Conservation (phyloP, 2,329 filamentous ascomycete genomes). For the Arthrocladium fulminans region DNA sequence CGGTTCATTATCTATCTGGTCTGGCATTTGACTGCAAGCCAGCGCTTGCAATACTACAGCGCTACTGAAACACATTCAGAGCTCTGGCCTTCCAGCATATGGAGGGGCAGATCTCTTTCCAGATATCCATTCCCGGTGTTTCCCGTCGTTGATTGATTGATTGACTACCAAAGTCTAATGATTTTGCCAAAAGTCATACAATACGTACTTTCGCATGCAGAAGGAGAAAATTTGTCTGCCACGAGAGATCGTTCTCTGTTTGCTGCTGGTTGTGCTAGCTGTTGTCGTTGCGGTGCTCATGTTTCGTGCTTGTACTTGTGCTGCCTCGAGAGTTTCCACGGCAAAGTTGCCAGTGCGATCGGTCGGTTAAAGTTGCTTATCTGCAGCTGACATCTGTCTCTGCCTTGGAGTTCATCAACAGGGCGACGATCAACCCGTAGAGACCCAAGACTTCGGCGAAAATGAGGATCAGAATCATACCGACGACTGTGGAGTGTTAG, state of each 20-base stretch:
- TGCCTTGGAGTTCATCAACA: slow-evolving; percentile 98
- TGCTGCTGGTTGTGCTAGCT: slow-evolving; percentile 5
- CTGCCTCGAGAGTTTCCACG: background rate
- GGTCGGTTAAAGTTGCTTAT: slow-evolving; percentile 9
- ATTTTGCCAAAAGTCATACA: slow-evolving; percentile 4
- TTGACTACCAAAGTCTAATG: background rate
- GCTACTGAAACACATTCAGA: slow-evolving; percentile 6
- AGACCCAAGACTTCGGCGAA: slow-evolving; percentile 99
- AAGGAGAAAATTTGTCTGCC: background rate
- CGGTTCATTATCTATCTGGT: slow-evolving; percentile 5
- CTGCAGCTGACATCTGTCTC: slow-evolving; percentile 56
- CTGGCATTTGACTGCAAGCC: background rate
- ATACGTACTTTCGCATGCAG: slow-evolving; percentile 1
- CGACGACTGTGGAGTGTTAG: slow-evolving; percentile 49
- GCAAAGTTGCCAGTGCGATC: background rate
- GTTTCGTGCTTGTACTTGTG: background rate
- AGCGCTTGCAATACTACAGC: slow-evolving; percentile 2
- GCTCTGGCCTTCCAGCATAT: background rate
- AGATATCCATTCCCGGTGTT: background rate
- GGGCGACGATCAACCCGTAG: slow-evolving; percentile 95
- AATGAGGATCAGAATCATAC: slow-evolving; percentile 99
- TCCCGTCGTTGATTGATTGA: background rate
- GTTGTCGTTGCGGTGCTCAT: background rate
- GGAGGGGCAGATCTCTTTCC: background rate
- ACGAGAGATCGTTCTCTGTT: background rate